Evolutionary conservation across 805 yeast species (phyloP).

Genomic region (Saturnispora serradocipensis): DNA sequence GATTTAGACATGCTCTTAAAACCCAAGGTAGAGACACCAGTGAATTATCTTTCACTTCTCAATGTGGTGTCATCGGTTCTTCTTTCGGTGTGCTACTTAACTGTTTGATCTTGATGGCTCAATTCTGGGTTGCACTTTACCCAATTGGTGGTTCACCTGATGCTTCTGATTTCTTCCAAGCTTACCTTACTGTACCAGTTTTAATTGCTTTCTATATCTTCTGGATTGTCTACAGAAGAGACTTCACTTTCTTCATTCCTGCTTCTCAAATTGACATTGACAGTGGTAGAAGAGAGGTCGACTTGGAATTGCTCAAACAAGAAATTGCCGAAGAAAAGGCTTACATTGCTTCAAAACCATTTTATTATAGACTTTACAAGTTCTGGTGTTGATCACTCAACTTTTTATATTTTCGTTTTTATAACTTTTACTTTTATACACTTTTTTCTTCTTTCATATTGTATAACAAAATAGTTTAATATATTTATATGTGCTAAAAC

Average conservation of each 20-base stretch:
- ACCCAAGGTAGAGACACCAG: conserved; percentile 55
- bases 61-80: conserved; percentile 60
- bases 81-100: conserved; percentile 48
- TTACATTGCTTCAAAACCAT: conserved; percentile 34
- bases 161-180: conserved; percentile 50
- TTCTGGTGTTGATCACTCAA: conserved; percentile 41
- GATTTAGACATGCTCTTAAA: conserved; percentile 58
- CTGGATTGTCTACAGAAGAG: conserved; percentile 30
- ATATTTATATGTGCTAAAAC: neutral
- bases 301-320: conserved; percentile 42
- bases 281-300: conserved; percentile 52
- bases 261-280: conserved; percentile 47
- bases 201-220: conserved; percentile 38
- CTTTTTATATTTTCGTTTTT: neutral
- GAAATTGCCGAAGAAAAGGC: conserved; percentile 50
- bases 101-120: conserved; percentile 53
- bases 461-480: neutral
- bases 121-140: conserved; percentile 73
- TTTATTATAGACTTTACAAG: conserved; percentile 38
- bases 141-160: conserved; percentile 47
- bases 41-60: conserved; percentile 59
- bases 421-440: neutral
- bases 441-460: neutral
- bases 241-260: conserved; percentile 37
- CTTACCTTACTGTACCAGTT: conserved; percentile 56